Conservation (phyloP, 2,329 filamentous ascomycete genomes). For the Aureobasidium sp. region DNA sequence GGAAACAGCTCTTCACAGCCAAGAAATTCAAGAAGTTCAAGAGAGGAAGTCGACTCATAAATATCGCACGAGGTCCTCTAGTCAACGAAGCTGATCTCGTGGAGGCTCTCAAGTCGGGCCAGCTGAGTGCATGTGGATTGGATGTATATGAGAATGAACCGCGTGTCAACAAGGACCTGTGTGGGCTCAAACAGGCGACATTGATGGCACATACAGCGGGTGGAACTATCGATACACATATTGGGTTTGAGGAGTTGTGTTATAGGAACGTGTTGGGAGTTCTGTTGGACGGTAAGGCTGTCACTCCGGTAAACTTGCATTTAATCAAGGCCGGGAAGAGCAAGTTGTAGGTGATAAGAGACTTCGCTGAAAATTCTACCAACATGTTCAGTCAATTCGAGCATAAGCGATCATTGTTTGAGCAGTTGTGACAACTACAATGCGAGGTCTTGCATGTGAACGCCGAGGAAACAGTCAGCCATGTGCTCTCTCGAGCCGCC, state of each 20-base stretch:
- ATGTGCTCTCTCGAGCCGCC: no score
- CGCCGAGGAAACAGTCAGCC: no score
- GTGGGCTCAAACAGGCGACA: conserved; percentile 45
- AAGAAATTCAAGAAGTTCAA: conserved; percentile 59
- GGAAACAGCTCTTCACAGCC: conserved; percentile 55
- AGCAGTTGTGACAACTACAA: no score
- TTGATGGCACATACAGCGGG: conserved; percentile 45
- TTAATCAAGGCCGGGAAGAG: conserved; percentile 18
- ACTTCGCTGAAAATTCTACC: no score
- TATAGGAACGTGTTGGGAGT: conserved; percentile 40
- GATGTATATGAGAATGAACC: conserved; percentile 69
- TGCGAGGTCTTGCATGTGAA: background rate
- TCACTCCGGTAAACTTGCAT: conserved; percentile 16
- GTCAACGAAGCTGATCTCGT: conserved; percentile 72
- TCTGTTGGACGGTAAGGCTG: conserved; percentile 4
- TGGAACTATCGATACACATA: conserved; percentile 42
- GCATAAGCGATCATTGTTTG: background rate
- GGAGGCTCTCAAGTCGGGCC: conserved; percentile 60
- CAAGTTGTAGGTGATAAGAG: background rate
- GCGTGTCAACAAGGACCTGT: conserved; percentile 50
- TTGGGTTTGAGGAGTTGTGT: conserved; percentile 45
- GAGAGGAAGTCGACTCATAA: conserved; percentile 66
- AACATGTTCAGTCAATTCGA: no score
- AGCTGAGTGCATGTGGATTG: conserved; percentile 61
- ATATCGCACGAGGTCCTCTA: conserved; percentile 70